phyloP scores from a whole-genome alignment of 1,284 basidiomycete species.

The Naganishia sp. region DNA sequence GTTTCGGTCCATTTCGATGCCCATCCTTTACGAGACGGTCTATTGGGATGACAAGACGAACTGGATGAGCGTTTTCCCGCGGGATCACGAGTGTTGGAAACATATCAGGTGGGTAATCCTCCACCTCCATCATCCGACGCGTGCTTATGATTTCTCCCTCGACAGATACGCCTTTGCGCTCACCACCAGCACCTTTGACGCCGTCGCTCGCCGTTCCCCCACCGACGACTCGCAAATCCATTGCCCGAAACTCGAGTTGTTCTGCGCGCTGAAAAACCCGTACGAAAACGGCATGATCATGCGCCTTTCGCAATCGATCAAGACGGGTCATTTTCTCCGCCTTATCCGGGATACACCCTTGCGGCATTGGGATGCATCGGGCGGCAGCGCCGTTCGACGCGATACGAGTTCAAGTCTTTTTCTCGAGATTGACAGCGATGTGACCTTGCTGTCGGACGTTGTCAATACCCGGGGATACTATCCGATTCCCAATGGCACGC shows the following conservation, averaged over 20 bases:
- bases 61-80: not conserved
- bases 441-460: not conserved
- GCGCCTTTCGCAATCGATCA: slow-evolving; percentile 9
- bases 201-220: not conserved
- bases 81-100: slow-evolving; percentile 5
- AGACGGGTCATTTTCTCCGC: not conserved
- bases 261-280: not conserved
- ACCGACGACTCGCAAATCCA: not conserved
- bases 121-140: too few relatives aligned
- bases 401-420: slow-evolving; percentile 1
- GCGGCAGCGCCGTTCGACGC: not conserved
- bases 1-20: slow-evolving; percentile 5
- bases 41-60: slow-evolving; percentile 4
- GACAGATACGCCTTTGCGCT: slow-evolving; percentile 9
- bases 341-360: not conserved
- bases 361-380: not conserved
- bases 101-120: not conserved
- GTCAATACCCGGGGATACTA: slow-evolving; percentile 7
- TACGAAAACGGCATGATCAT: not conserved
- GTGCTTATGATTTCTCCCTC: not conserved
- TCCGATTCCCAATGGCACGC: not conserved
- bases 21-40: slow-evolving; percentile 7
- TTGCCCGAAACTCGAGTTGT: slow-evolving; percentile 8
- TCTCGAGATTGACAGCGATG: not conserved
- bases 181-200: slow-evolving; percentile 8